phyloP scores from a whole-genome alignment of 78 protist genomes.

The Dictyostelium citrinum region DNA sequence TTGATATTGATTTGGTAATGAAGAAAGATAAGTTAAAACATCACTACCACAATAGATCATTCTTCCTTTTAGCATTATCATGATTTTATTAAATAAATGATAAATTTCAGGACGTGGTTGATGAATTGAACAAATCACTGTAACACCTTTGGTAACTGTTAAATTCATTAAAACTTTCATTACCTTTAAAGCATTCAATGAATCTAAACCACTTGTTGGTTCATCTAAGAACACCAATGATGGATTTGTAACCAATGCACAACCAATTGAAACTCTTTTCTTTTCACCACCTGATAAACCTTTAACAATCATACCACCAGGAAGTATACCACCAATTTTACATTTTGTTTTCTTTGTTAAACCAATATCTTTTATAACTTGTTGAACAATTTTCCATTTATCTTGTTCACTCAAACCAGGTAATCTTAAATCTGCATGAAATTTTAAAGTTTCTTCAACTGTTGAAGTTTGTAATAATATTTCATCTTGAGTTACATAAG shows the following conservation, averaged over 20 bases:
- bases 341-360: constrained; percentile 7
- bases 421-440: constrained; percentile 61
- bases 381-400: neutral
- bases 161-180: constrained; percentile 27
- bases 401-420: neutral
- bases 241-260: constrained; percentile 81
- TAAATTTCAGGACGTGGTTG: constrained; percentile 52
- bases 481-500: constrained; percentile 60
- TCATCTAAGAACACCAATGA: constrained; percentile 78
- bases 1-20: constrained; percentile 3
- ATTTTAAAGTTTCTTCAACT: constrained; percentile 47
- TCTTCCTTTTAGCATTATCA: constrained; percentile 33
- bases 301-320: constrained; percentile 41
- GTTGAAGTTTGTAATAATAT: constrained; percentile 42
- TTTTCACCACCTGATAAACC: constrained; percentile 85
- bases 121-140: constrained; percentile 56
- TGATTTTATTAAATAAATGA: constrained; percentile 11
- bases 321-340: constrained; percentile 65
- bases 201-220: constrained; percentile 57
- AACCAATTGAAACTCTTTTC: constrained; percentile 78
- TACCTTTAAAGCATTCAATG: neutral
- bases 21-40: neutral
- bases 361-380: constrained; percentile 56
- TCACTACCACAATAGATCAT: constrained; percentile 33
- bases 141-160: constrained; percentile 14